A percentile compares a stretch with the other conserved stretches of the same genome.
Conservation (phyloP, 2,329 filamentous ascomycete genomes). For the Trichoderma citrinoviride region DNA sequence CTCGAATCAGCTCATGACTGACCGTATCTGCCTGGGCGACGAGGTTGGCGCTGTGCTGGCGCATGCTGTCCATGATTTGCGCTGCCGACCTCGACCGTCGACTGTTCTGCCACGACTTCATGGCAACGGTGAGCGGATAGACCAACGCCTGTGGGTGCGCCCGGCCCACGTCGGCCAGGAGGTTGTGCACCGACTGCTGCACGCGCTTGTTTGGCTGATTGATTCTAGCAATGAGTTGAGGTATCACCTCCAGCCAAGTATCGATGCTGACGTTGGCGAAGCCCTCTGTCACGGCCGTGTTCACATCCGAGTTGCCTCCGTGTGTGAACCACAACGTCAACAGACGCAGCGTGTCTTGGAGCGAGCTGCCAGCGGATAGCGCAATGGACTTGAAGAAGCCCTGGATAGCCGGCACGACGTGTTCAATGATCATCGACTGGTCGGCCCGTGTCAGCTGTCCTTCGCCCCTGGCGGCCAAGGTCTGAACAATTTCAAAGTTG, state of each 20-base stretch:
- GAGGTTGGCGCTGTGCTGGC: conserved; percentile 85
- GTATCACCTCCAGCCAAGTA: conserved; percentile 98
- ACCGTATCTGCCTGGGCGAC: conserved; percentile 95
- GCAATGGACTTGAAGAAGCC: conserved; percentile 98
- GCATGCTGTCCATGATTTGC: conserved; percentile 97
- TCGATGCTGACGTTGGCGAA: conserved; percentile 91
- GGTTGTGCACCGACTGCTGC: conserved; percentile 83
- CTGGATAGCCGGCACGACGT: conserved; percentile 90
- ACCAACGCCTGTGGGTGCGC: conserved; percentile 95
- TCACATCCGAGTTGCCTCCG: conserved; percentile 84
- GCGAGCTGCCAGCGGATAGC: conserved; percentile 82
- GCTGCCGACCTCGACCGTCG: conserved; percentile 83
- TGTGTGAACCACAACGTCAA: conserved; percentile 96
- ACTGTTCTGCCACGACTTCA: conserved; percentile 84
- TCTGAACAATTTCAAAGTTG: conserved; percentile 97
- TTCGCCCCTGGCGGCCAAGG: conserved; percentile 65
- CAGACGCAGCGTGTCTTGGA: conserved; percentile 91
- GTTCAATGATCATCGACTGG: conserved; percentile 69
- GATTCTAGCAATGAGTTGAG: conserved; percentile 94
- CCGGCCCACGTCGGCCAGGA: conserved; percentile 88
- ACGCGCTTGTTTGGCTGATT: conserved; percentile 91
- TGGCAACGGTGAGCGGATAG: conserved; percentile 94
- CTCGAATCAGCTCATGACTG: conserved; percentile 93
- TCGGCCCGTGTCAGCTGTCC: conserved; percentile 48
- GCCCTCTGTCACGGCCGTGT: conserved; percentile 81